Base-by-base conservation (phyloP, 345 rosid species). In the Gossypium turneri region DNA sequence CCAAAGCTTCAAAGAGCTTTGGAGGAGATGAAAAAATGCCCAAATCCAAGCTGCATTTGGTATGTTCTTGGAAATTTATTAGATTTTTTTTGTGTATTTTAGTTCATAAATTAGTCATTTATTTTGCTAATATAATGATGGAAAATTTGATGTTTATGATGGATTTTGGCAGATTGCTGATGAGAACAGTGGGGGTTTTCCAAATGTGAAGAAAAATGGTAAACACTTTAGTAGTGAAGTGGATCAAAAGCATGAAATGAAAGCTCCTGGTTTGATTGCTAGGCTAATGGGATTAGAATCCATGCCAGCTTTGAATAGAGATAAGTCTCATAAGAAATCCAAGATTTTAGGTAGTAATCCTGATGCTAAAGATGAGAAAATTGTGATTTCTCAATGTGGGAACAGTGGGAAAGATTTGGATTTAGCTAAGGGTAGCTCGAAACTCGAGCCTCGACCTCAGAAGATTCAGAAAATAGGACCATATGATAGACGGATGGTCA, bases 201-300 rank as follows among this genome's bases (percentile, higher is more conserved):
- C 92, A 0, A 80, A 61, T 83, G 47, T 73, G 61, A 88, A 83
- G 83, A 89, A 76, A 77, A 91, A 78, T 69, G 73, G 82, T 50
- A 73, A 60, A 66, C 70, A 76, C 45, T 57, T 57, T 22, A 47
- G 65, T 70, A 80, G 70, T 16, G 82, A 76, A 58, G 62, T 43
- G 55, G 83, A 81, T 70, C 79, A 73, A 52, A 90, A 85, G 85
- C 88, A 81, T 67, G 98, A 89, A 68, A 89, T 89, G 92, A 77
- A 78, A 77, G 48, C 91, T 73, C 97, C 97, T 2, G 77, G 96
- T 78, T 82, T 95, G 82, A 97, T 95, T 72, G 99, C 97, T 51
- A 90, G 92, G 88, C 85, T 95, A 38, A 95, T 95, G 99, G 99
- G 99, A 9, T 96, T 95, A 73, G 98, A 94, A 41, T 88, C 97